Evolutionary conservation across 2,329 filamentous ascomycete genomes (phyloP), one percentile per base, ranked within the genome.

Genomic region (Seiridium unicorne): DNA sequence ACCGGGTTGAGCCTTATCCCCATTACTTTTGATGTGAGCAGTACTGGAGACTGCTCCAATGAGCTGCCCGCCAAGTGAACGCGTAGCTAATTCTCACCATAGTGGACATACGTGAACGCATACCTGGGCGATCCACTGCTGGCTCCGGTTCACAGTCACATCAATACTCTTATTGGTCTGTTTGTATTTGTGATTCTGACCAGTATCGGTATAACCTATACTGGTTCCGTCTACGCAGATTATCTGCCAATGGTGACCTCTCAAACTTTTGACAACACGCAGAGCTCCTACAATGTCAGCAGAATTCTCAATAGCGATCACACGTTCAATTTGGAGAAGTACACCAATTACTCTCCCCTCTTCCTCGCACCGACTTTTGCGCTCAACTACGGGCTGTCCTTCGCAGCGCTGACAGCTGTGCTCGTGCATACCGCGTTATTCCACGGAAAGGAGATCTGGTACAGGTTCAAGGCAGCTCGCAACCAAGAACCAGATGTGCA

Each of bases 181-280:
- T 65, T 79, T 2, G 51, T 79, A 13, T 79, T 79, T 51, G 69
- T 74, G 34, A 69, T 75, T 11, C 67, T 78, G 26, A 63, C 78
- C 4, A 81, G 83, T 26, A 81, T 82, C 3, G 78, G 77, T 5
- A 75, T 83, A 18, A 74, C 77, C 11, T 82, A 81, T 65, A 73
- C 73, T 0, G 79, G 79, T 13, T 73, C 76, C 0, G 73, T 77
- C 51, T 74, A 81, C 63, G 76, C 81, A 0, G 79, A 82, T 3
- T 86, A 85, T 60, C 69, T 88, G 13, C 84, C 85, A 0, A 77
- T 87, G 59, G 80, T 84, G 38, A 79, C 79, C 9, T 81, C 82
- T 31, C 75, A 79, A 51, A 79, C 79, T 0, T 87, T 82, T 61
- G 84, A 88, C 70, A 87, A 87, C 60, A 84, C 79, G 0, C 84